These are phyloP conservation scores for Fusarium brevicatenulatum DNA, from an alignment of 2,329 filamentous ascomycete genomes.

Conservation along the genomic window DNA sequence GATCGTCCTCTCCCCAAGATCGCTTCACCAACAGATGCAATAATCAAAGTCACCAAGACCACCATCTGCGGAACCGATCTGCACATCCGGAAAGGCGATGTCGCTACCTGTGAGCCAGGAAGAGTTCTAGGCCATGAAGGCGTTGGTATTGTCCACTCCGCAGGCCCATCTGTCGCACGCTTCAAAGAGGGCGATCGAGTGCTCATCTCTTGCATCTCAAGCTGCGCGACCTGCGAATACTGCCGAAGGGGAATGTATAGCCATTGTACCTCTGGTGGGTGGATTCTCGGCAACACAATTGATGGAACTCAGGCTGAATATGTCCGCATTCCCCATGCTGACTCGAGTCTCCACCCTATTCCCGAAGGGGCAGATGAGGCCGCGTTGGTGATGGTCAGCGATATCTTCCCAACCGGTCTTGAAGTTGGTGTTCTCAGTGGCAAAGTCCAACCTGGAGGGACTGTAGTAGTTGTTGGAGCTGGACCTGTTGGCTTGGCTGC, in stretches of 20 bases:
- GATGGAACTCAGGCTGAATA: conserved; percentile 68
- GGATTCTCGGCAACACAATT: conserved; percentile 63
- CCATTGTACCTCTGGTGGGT: conserved; percentile 64
- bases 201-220: conserved; percentile 61
- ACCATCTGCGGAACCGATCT: conserved; percentile 66
- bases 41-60: conserved; percentile 59
- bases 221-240: conserved; percentile 61
- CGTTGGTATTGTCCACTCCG: conserved; percentile 58
- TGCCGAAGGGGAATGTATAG: conserved; percentile 62
- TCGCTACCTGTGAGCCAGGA: conserved; percentile 58
- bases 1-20: conserved; percentile 56
- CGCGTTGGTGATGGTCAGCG: conserved; percentile 61
- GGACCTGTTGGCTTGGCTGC: conserved; percentile 67
- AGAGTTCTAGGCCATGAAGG: conserved; percentile 64
- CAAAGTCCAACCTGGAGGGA: conserved; percentile 61
- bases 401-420: conserved; percentile 66
- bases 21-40: conserved; percentile 56
- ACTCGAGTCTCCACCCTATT: conserved; percentile 58
- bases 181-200: conserved; percentile 62
- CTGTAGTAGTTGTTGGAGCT: conserved; percentile 64
- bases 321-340: conserved; percentile 62
- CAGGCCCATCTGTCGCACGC: conserved; percentile 56
- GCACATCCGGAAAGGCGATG: conserved; percentile 65
- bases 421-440: conserved; percentile 65
- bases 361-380: conserved; percentile 55